Evolutionary conservation across 306 rosid genomes (phyloP), one percentile per base, ranked within the genome.

Genomic region (Rosa lucieae): DNA sequence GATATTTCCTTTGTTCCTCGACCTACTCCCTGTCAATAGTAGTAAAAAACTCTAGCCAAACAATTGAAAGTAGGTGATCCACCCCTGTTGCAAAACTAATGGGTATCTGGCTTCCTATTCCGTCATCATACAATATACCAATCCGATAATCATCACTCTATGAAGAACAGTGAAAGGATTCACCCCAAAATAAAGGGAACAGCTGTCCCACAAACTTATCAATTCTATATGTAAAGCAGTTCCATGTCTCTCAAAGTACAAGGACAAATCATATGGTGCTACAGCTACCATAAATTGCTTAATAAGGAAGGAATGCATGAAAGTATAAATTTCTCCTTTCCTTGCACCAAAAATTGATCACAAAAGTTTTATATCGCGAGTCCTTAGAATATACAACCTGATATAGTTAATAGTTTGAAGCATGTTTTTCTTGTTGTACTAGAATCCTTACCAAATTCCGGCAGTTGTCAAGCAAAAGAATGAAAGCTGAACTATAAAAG

Each of bases 161-260:
- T 12, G n/a, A 63, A 32, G 68, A 29, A 29, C 32, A 13, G 20
- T 32, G 44, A 32, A 65, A 65, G n/a, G 69, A 35, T 65, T 35
- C 69, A 65, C 21, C 20, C 20, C 43, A 65, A 65, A 65, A 37
- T 6, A n/a, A 35, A 35, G 42, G 44, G 43, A 14, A 65, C 67
- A 62, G 44, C 69, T 35, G 44, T 14, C 44, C 10, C 69, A 13
- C 69, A 10, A 63, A 14, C 37, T 59, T 8, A 23, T 21, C 13
- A 40, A 10, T 21, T 43, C 0, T 15, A 59, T 8, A 23, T 14
- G 26, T 15, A 23, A 23, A 23, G 78, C 53, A 59, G 55, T 59
- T 42, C 26, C 18, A 43, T 42, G 42, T 40, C 56, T 51, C 69
- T 39, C 78, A 75, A 75, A 58, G 59, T 61, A 75, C 78, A 43